phyloP scores from a whole-genome alignment of 176 grass and related monocot species.

The Cymbopogon citratus region DNA sequence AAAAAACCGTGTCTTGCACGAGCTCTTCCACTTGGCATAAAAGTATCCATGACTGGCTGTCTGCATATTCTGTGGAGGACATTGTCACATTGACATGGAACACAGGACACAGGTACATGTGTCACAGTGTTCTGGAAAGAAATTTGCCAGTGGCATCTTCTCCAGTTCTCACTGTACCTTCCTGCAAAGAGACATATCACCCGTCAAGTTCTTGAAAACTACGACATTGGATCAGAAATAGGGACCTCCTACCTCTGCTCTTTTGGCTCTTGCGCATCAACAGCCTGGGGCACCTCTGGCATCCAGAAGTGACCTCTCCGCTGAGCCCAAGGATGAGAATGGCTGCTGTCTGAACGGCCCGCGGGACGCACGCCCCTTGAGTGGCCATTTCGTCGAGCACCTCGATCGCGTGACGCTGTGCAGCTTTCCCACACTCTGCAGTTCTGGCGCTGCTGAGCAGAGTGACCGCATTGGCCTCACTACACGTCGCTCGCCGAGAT shows the following conservation, averaged over 20 bases:
- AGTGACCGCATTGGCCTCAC: not conserved
- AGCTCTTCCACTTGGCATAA: not conserved
- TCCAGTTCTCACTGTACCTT: not conserved
- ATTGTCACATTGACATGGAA: not conserved
- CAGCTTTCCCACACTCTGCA: not conserved
- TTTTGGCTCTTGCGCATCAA: not conserved
- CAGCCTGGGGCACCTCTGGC: not conserved
- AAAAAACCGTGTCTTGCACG: not conserved
- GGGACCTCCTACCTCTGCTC: not conserved
- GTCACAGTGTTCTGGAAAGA: not conserved
- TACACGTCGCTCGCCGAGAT: not conserved
- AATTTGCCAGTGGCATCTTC: not conserved
- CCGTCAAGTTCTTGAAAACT: not conserved
- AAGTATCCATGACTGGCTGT: not conserved
- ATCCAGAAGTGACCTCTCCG: not conserved
- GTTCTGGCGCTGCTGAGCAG: not conserved
- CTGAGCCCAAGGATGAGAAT: not conserved
- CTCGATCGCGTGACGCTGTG: not conserved
- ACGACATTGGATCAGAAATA: not conserved
- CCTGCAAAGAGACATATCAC: not conserved
- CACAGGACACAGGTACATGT: not conserved
- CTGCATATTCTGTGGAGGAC: not conserved
- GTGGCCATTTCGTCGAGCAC: conserved; percentile 1
- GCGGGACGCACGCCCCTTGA: not conserved
- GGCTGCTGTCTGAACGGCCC: not conserved